Conservation (phyloP, 2,329 filamentous ascomycete species). For the Knoxdaviesia capensis region DNA sequence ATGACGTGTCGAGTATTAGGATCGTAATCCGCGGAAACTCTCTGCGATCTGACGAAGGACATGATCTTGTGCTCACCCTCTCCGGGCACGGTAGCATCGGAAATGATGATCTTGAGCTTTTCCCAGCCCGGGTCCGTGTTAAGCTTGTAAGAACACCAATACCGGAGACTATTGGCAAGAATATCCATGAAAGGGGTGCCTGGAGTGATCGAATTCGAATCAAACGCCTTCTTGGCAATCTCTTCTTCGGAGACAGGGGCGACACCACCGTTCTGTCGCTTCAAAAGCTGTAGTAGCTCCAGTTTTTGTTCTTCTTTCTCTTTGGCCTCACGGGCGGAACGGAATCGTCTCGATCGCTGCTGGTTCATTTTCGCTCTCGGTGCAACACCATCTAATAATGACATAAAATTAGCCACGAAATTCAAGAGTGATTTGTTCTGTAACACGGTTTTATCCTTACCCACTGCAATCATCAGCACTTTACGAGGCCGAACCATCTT, state of each 20-base stretch:
- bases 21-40: slow-evolving; percentile 75
- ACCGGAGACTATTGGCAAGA: slow-evolving; percentile 70
- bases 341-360: slow-evolving; percentile 87
- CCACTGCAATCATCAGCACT: slow-evolving; percentile 90
- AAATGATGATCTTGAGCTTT: slow-evolving; percentile 93
- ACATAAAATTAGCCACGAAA: slow-evolving; percentile 5
- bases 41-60: slow-evolving; percentile 89
- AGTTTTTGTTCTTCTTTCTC: slow-evolving; percentile 86
- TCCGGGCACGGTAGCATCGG: slow-evolving; percentile 89
- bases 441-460: slow-evolving; percentile 20
- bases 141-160: slow-evolving; percentile 95
- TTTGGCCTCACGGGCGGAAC: slow-evolving; percentile 80
- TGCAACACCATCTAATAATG: slow-evolving; percentile 62
- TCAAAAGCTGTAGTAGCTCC: slow-evolving; percentile 69
- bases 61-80: slow-evolving; percentile 99
- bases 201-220: slow-evolving; percentile 71
- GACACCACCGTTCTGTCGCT: slow-evolving; percentile 51
- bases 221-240: slow-evolving; percentile 75
- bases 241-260: slow-evolving; percentile 21
- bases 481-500: slow-evolving; percentile 97
- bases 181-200: slow-evolving; percentile 99
- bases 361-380: slow-evolving; percentile 99
- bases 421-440: slow-evolving; percentile 6
- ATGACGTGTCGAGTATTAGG: slow-evolving; percentile 97
- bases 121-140: slow-evolving; percentile 95